Evolutionary conservation across 495 filamentous ascomycete species (phyloP).

Genomic region (Lasiosphaeriaceae sp.): DNA sequence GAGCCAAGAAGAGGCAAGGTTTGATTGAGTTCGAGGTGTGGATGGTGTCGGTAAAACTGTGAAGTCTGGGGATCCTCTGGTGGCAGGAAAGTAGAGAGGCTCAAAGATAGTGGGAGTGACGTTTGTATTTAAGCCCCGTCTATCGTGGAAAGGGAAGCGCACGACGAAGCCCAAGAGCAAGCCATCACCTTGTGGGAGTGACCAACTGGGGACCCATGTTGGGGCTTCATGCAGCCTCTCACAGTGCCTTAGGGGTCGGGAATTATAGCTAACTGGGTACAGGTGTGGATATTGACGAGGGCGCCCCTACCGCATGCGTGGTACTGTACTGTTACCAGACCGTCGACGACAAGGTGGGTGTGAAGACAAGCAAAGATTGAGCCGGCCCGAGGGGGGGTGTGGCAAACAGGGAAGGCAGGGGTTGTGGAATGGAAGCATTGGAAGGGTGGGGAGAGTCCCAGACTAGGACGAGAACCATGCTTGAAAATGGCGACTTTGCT

Average conservation of each 20-base stretch:
- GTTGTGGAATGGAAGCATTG: constrained; percentile 8
- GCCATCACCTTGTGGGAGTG: not conserved
- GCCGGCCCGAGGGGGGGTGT: constrained; percentile 12
- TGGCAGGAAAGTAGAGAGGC: not conserved
- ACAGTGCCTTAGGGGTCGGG: not conserved
- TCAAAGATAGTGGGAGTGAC: not conserved
- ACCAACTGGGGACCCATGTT: not conserved
- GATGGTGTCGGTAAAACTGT: not conserved
- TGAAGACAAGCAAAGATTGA: constrained; percentile 10
- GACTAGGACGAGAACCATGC: too few relatives aligned
- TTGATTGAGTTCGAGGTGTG: not conserved
- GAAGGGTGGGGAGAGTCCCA: constrained; percentile 1
- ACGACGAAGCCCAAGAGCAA: not conserved
- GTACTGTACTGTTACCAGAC: not conserved
- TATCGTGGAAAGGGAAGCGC: not conserved
- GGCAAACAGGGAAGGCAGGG: constrained; percentile 2
- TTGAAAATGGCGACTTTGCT: too few relatives aligned
- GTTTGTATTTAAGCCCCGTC: not conserved
- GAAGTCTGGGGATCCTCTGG: not conserved
- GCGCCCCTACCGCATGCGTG: not conserved
- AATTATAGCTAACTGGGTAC: not conserved
- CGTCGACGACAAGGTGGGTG: constrained; percentile 5
- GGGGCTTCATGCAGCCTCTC: not conserved
- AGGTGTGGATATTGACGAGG: not conserved
- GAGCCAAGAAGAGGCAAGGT: not conserved